Percentiles rank a stretch among this genome's conserved stretches.
These are phyloP conservation scores for Vigna trinervia DNA, from an alignment of 306 rosid species.

Conservation along the genomic window DNA sequence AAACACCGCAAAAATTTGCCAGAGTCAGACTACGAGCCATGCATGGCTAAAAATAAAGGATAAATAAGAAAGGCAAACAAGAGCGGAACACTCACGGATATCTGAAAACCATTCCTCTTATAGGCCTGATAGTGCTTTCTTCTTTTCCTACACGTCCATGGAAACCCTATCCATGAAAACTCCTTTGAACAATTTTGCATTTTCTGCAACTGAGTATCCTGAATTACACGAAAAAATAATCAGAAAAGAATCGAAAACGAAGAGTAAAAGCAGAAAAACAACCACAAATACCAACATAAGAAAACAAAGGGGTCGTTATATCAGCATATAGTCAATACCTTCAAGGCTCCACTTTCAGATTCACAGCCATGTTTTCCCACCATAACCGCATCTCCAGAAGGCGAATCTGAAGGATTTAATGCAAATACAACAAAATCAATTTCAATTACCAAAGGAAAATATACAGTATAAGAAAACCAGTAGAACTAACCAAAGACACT, in stretches of 20 bases:
- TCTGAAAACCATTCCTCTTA: conserved; percentile 65
- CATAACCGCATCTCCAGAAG: conserved; percentile 29
- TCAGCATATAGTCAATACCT: conserved; percentile 58
- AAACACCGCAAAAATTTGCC: neutral
- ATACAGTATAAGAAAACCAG: neutral
- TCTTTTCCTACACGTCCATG: conserved; percentile 69
- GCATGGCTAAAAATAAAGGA: neutral
- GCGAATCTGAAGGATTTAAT: conserved; percentile 49
- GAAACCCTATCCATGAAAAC: conserved; percentile 74
- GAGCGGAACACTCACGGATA: conserved; percentile 59
- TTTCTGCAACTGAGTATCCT: conserved; percentile 59
- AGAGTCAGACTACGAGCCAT: conserved; percentile 28
- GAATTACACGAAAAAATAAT: conserved; percentile 3
- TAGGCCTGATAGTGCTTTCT: conserved; percentile 73
- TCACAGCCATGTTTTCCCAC: conserved; percentile 45
- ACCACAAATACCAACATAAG: neutral
- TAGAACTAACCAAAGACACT: neutral
- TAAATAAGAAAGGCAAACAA: neutral
- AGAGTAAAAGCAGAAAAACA: neutral
- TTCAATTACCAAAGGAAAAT: neutral
- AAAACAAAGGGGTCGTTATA: neutral
- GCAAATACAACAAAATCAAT: neutral
- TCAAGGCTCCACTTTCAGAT: conserved; percentile 43
- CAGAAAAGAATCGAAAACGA: neutral
- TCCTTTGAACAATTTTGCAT: conserved; percentile 44